Conservation (phyloP, 345 rosid species). For the Corchorus olitorius region DNA sequence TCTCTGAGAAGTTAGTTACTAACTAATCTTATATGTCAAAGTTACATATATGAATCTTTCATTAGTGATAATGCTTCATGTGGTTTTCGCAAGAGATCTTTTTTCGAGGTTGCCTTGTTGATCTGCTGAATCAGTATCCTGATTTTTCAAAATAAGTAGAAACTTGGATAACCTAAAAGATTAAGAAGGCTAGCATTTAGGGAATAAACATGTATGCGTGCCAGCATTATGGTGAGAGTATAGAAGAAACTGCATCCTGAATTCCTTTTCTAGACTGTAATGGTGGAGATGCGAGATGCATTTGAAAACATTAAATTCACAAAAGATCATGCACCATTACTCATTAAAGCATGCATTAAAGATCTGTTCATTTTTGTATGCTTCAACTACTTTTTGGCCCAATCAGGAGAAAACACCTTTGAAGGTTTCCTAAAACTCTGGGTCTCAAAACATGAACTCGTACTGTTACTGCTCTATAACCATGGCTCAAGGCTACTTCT, state of each 20-base stretch:
- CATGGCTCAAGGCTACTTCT: neutral
- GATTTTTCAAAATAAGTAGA: neutral
- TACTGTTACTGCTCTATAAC: neutral
- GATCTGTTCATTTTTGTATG: neutral
- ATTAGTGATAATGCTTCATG: neutral
- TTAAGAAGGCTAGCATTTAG: neutral
- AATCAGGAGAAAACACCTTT: neutral
- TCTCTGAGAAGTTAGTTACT: conserved; percentile 1
- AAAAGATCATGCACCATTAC: neutral
- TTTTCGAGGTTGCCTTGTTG: neutral
- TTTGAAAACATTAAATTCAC: neutral
- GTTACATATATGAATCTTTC: neutral
- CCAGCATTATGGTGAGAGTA: neutral
- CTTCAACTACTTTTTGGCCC: neutral
- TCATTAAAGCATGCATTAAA: neutral
- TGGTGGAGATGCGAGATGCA: neutral
- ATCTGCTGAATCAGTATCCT: neutral
- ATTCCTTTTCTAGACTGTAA: neutral
- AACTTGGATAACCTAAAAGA: no score
- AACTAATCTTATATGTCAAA: neutral
- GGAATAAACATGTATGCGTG: neutral
- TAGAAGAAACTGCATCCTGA: neutral
- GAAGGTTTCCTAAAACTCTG: neutral
- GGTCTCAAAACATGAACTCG: neutral
- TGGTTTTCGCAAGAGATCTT: neutral